Evolutionary conservation across 768 basidiomycete genomes (phyloP), one percentile per base, ranked within the genome.

Genomic region (Lactifluus subvellereus): DNA sequence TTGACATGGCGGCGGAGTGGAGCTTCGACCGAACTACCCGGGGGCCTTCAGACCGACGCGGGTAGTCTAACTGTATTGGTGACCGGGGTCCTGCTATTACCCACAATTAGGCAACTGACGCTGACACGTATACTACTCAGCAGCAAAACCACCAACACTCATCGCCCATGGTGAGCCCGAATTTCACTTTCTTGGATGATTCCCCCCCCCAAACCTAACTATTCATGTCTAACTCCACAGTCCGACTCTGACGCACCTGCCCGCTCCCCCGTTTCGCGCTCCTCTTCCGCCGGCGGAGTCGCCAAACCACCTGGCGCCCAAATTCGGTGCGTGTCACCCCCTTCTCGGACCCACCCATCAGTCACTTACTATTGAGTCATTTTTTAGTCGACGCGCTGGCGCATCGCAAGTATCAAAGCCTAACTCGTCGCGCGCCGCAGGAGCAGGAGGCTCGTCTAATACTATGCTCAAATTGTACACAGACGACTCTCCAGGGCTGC

Each of bases 391-490:
- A 74, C 82, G 91, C 69, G 89, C 91, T 67, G 81, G 83, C 64
- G 83, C 81, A 48, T 71, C 78, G 55, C 86, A 87, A 67, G 86
- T 75, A 6, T 71, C 87, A 53, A 85, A 82, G 74, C 93, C 94
- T 30, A 94, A 94, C 72, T 95, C 93, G 1, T 74, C 87, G 35
- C 88, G 95, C 62, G 87, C 94, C 45, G 94, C 95, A 32, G 94
- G 96, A 47, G 94, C 94, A 61, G 97, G 97, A 58, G 97, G 97
- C 59, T 94, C 91, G 42, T 92, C 89, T 61, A 96, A 93, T 79
- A 99, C 97, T 61, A 98, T 99, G 97, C 84, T 99, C 72, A 94
- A 92, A 78, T 82, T 99, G 4, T 98, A 98, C 84, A 98, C 97
- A 43, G 96, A 98, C 73, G 97, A 98, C 72, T 95, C 95, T 62